Percentiles rank a stretch among this genome's conserved stretches.
These are phyloP conservation scores for Platanthera guangdongensis DNA, from an alignment of 106 monocot genomes.

Conservation along the genomic window DNA sequence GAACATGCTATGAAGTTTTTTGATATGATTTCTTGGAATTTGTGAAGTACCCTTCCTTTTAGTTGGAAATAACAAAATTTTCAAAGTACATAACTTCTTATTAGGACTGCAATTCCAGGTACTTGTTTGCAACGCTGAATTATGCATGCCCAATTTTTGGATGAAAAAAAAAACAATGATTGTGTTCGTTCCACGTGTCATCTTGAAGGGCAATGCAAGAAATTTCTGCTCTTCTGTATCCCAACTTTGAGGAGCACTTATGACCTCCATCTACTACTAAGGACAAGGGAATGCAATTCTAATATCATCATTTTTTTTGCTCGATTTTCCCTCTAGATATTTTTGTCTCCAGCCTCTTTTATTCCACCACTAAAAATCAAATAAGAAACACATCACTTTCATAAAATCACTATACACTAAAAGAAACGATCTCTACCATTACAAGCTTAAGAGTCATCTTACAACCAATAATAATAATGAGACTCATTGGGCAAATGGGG, in stretches of 20 bases:
- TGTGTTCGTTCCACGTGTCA: not conserved
- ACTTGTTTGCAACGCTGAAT: not conserved
- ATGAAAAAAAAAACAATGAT: not conserved
- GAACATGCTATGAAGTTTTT: not conserved
- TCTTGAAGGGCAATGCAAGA: slow-evolving; percentile 53
- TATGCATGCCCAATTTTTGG: not conserved
- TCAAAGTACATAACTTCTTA: not conserved
- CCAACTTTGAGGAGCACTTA: slow-evolving; percentile 4
- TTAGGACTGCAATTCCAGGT: not conserved
- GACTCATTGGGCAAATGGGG: no score
- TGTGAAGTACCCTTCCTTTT: not conserved
- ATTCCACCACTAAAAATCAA: no score
- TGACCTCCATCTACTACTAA: slow-evolving; percentile 13
- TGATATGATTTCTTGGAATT: not conserved
- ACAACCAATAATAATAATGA: no score
- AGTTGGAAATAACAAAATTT: not conserved
- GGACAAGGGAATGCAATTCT: slow-evolving; percentile 29
- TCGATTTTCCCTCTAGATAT: no score
- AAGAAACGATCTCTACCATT: no score
- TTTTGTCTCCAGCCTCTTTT: no score
- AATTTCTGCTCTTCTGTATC: slow-evolving; percentile 33
- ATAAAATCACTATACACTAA: no score
- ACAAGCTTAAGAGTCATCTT: no score
- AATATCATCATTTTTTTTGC: not conserved
- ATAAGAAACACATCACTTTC: no score